Evolutionary conservation across 2,329 filamentous ascomycete genomes (phyloP).

Genomic region (Sarocladium kiliense): DNA sequence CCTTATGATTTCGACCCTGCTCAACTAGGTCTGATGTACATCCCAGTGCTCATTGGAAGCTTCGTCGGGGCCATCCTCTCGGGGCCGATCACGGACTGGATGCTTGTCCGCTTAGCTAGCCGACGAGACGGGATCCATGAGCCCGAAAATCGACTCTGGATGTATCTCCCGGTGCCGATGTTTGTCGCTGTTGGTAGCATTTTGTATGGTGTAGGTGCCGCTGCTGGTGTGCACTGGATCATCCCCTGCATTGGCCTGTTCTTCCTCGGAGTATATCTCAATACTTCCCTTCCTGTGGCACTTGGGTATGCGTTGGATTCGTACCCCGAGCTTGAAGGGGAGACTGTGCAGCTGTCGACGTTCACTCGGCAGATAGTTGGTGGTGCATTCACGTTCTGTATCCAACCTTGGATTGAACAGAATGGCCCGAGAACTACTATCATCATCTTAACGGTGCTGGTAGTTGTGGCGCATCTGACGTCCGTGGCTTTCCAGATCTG

Average conservation of each 20-base stretch:
- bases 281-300: not conserved
- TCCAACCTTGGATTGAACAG: not conserved
- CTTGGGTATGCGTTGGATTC: not conserved
- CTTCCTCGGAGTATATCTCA: not conserved
- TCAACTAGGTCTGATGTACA: constrained; percentile 38
- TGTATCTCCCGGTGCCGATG: not conserved
- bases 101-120: constrained; percentile 50
- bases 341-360: not conserved
- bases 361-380: not conserved
- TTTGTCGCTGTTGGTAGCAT: not conserved
- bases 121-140: constrained; percentile 14
- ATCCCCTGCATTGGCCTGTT: not conserved
- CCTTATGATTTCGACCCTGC: constrained; percentile 27
- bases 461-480: not conserved
- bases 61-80: constrained; percentile 28
- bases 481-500: not conserved
- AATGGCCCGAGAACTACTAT: not conserved
- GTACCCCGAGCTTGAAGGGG: not conserved
- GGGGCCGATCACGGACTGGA: constrained; percentile 54
- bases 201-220: not conserved
- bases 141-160: not conserved
- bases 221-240: not conserved
- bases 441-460: not conserved
- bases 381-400: not conserved
- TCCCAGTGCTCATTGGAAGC: constrained; percentile 32